Conservation (phyloP, 352 stramenopile species). For the Phytophthora podocarpi region DNA sequence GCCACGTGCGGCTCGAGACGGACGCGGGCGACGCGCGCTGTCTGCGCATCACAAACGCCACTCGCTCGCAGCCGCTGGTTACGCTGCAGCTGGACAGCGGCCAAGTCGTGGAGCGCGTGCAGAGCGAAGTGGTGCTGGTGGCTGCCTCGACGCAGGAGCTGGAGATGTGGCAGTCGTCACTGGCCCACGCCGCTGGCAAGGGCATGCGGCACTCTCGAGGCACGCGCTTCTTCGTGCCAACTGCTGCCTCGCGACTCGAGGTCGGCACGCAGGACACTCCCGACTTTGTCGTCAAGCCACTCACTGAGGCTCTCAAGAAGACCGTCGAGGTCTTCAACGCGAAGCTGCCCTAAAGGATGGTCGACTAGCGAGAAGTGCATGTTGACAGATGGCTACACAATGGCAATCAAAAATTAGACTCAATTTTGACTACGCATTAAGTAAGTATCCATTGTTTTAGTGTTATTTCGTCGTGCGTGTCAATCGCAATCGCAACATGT, state of each 20-base stretch:
- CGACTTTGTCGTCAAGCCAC: constrained; percentile 75
- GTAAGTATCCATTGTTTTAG: not conserved
- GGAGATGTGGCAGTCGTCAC: constrained; percentile 89
- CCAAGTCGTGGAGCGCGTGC: constrained; percentile 78
- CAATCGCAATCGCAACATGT: constrained; percentile 22
- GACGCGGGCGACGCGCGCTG: constrained; percentile 53
- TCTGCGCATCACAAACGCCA: constrained; percentile 78
- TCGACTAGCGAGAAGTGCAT: constrained; percentile 23
- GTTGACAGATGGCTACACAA: constrained; percentile 10
- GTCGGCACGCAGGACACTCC: constrained; percentile 82
- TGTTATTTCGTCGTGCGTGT: constrained; percentile 10
- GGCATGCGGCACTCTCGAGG: constrained; percentile 81
- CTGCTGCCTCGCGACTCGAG: constrained; percentile 75
- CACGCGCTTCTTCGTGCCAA: constrained; percentile 87
- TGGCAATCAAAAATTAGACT: constrained; percentile 23
- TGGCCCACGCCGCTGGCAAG: constrained; percentile 81
- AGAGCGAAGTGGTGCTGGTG: constrained; percentile 80
- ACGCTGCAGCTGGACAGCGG: constrained; percentile 85
- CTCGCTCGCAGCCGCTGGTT: constrained; percentile 62
- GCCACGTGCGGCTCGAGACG: constrained; percentile 73
- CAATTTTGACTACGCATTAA: constrained; percentile 22
- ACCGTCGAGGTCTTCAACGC: constrained; percentile 88
- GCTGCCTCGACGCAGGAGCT: constrained; percentile 73
- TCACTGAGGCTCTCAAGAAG: constrained; percentile 78
- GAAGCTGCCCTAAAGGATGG: constrained; percentile 41